Evolutionary conservation across 1,284 basidiomycete species (phyloP).

Genomic region (Ganoderma lucidum): DNA sequence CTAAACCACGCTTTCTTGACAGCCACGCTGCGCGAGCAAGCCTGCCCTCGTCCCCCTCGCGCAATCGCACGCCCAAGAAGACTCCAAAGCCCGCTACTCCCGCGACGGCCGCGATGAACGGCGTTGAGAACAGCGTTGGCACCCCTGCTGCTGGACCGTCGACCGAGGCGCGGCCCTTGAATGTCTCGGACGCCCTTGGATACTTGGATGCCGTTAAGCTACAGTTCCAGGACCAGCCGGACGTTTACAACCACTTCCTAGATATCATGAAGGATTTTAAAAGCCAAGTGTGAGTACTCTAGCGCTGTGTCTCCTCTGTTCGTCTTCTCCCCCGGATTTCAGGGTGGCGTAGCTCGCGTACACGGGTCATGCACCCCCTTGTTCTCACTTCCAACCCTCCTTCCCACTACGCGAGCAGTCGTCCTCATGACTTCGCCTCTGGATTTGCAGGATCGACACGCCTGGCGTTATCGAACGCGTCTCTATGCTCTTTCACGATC

Average conservation of each 20-base stretch:
- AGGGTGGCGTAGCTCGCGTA: conserved; percentile 11
- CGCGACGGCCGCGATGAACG: conserved; percentile 25
- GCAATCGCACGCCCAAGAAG: conserved; percentile 26
- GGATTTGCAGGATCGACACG: conserved; percentile 86
- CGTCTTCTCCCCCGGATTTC: neutral
- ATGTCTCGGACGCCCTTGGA: conserved; percentile 93
- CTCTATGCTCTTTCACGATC: conserved; percentile 93
- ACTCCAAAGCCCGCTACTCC: conserved; percentile 31
- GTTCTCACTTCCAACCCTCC: neutral
- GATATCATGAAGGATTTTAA: conserved; percentile 99
- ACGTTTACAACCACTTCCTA: conserved; percentile 97
- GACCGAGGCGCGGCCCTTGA: conserved; percentile 58
- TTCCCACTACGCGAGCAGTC: conserved; percentile 10
- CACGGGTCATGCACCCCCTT: neutral
- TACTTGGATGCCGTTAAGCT: conserved; percentile 97
- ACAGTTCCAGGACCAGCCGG: conserved; percentile 91
- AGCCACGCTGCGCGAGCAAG: conserved; percentile 25
- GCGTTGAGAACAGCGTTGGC: conserved; percentile 24
- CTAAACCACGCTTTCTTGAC: conserved; percentile 27
- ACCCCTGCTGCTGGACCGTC: conserved; percentile 28
- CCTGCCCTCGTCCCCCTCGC: conserved; percentile 27
- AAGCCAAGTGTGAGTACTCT: conserved; percentile 81
- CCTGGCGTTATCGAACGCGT: conserved; percentile 98
- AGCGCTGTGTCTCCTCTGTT: conserved; percentile 13
- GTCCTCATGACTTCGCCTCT: conserved; percentile 5